These are phyloP conservation scores for Polytrichum formosum DNA, from an alignment of 225 moss, liverwort and hornwort species.

Conservation along the genomic window DNA sequence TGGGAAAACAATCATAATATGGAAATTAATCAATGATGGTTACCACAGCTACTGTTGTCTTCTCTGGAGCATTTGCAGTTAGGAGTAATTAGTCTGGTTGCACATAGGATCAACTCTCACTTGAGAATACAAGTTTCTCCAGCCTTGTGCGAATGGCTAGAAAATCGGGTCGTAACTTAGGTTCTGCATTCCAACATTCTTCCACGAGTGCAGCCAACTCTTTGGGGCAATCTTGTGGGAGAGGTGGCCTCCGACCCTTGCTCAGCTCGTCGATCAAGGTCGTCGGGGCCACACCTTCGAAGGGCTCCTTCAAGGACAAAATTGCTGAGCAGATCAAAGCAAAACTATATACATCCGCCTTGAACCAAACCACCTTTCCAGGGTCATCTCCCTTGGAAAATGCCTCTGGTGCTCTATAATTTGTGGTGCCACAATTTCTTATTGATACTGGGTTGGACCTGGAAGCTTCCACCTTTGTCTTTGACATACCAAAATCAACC, in stretches of 20 bases:
- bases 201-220: background rate
- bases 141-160: background rate
- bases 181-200: background rate
- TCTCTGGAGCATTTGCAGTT: no score
- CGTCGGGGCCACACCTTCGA: background rate
- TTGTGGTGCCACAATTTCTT: background rate
- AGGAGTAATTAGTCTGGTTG: no score
- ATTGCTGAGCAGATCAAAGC: background rate
- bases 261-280: background rate
- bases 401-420: conserved; percentile 2
- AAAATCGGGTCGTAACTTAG: background rate
- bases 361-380: conserved; percentile 1
- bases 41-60: no score
- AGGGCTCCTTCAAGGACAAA: conserved; percentile 4
- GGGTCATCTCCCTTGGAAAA: background rate
- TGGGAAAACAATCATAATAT: no score
- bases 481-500: conserved; percentile 5
- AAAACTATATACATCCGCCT: conserved; percentile 8
- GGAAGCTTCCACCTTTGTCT: conserved; percentile 5
- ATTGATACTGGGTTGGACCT: background rate
- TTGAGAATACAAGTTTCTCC: background rate
- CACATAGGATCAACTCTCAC: no score
- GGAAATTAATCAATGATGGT: no score
- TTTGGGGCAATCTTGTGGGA: background rate
- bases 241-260: background rate